Evolutionary conservation across 495 filamentous ascomycete genomes (phyloP), one percentile per base, ranked within the genome.

Genomic region (Xanthoparmelia taractica): DNA sequence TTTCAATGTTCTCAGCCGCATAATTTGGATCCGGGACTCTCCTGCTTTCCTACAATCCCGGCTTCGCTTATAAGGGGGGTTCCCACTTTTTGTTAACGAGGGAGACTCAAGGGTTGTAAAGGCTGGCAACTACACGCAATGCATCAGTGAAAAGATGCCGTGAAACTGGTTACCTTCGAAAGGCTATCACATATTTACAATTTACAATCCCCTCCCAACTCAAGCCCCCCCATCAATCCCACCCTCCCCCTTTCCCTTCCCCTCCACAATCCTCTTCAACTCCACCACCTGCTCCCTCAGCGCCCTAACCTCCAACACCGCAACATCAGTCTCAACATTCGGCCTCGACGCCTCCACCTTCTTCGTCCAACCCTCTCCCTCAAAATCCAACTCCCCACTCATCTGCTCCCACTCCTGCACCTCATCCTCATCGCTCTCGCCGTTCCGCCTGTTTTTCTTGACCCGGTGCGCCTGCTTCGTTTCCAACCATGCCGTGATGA

Each of bases 351-450:
- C 73, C 45, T 84, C 79, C 0, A 96, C 91, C 66, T 77, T 83
- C 74, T 91, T 86, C 23, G 77, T 77, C 94, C 94, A 98, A 10
- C 85, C 86, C 59, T 92, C 89, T 15, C 80, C 74, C 69, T 94
- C 86, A 65, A 94, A 88, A 69, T 94, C 87, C 11, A 95, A 69
- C 34, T 87, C 82, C 2, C 74, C 78, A 4, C 78, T 77, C 73
- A 93, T 80, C 72, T 93, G 85, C 70, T 97, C 94, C 94, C 94
- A 98, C 71, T 97, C 92, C 73, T 97, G 88, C 17, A 87, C 72
- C 2, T 80, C 83, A 67, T 96, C 90, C 66, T 98, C 94, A 64
- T 97, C 94, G n/a, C 86, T 85, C 68, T 96, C 92, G 15, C 92
- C 90, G 18, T 86, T 77, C 18, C 79, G 79, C 2, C 95, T 81